Base-by-base conservation (phyloP, 352 stramenopile genomes). In the Phytophthora podocarpi region DNA sequence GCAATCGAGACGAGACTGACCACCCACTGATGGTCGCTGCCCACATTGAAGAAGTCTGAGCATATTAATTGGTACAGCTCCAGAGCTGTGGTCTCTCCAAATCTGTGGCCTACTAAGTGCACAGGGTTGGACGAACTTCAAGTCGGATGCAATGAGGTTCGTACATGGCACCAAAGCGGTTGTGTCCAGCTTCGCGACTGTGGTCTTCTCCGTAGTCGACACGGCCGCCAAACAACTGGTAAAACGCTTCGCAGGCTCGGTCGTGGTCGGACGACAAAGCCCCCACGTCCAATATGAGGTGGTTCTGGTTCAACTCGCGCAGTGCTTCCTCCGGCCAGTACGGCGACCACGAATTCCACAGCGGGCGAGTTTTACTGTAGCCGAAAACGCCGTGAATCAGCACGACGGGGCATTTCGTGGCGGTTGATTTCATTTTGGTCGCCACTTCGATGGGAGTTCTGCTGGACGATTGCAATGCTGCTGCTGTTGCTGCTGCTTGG, bases 31-130 rank as follows among this genome's bases (percentile, higher is more conserved):
- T 78, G 49, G 48, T 75, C 64, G 21, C 62, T 86, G 8, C 82
- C 80, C n/a, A 89, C 67, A 7, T 48, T 35, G 35, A 91, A 91
- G 43, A 71, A 79, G 66, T 89, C 76, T 6, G 39, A 46, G 34
- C 76, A 85, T 4, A 91, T 28, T 34, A 90, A 40, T 67, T 92
- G 83, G 46, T 93, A 89, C 28, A 93, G 52, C 50, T 92, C 81
- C 24, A 93, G 67, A 23, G 81, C 81, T 4, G 81, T 89, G 18
- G 80, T 88, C 9, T 67, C 69, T 35, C 83, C 81, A 24, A 87
- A 79, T 51, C 81, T 90, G 59, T 93, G 84, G n/a, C 81, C 81
- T 4, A 91, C 45, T 11, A 93, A 62, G 35, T 93, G 81, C 4
- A 91, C 62, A 0, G 84, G 80, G 31, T 87, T 76, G 2, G 58